phyloP scores from a whole-genome alignment of 805 yeast species.

The Spathaspora hagerdaliae region DNA sequence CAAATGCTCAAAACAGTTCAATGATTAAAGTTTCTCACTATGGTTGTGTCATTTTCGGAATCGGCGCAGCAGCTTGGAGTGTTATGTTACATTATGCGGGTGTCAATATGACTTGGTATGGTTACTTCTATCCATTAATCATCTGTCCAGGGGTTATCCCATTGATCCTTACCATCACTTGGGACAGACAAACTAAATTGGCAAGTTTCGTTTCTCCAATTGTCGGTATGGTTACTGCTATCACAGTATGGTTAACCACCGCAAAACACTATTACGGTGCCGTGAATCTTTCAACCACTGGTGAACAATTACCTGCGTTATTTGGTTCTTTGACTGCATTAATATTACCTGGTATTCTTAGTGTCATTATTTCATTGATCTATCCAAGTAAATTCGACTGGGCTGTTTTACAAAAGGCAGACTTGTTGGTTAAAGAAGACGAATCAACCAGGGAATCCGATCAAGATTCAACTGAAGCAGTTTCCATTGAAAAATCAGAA shows the following conservation, averaged over 20 bases:
- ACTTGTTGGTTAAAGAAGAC: constrained; percentile 10
- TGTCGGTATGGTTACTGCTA: constrained; percentile 23
- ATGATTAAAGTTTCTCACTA: constrained; percentile 41
- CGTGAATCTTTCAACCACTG: constrained; percentile 20
- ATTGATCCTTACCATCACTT: constrained; percentile 27
- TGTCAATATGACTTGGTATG: constrained; percentile 26
- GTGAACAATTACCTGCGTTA: constrained; percentile 30
- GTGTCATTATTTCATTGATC: constrained; percentile 21
- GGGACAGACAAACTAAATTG: constrained; percentile 25
- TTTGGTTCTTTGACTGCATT: constrained; percentile 31
- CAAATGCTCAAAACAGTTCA: constrained; percentile 38
- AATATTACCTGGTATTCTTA: constrained; percentile 26
- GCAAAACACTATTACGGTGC: constrained; percentile 25
- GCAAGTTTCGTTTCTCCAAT: constrained; percentile 31
- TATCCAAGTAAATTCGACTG: constrained; percentile 28
- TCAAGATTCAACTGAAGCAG: neutral
- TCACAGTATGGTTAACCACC: constrained; percentile 28
- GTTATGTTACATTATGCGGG: constrained; percentile 30
- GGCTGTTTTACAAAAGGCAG: constrained; percentile 18
- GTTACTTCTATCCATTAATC: constrained; percentile 31
- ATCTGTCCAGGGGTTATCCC: constrained; percentile 39
- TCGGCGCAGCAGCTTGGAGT: constrained; percentile 35
- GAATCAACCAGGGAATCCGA: constrained; percentile 5
- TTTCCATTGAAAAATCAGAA: neutral
- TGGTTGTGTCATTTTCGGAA: constrained; percentile 35